A percentile compares a stretch with the other conserved stretches of the same genome.
Evolutionary conservation across 345 rosid genomes (phyloP).

Genomic region (Eucalyptus cloeziana): DNA sequence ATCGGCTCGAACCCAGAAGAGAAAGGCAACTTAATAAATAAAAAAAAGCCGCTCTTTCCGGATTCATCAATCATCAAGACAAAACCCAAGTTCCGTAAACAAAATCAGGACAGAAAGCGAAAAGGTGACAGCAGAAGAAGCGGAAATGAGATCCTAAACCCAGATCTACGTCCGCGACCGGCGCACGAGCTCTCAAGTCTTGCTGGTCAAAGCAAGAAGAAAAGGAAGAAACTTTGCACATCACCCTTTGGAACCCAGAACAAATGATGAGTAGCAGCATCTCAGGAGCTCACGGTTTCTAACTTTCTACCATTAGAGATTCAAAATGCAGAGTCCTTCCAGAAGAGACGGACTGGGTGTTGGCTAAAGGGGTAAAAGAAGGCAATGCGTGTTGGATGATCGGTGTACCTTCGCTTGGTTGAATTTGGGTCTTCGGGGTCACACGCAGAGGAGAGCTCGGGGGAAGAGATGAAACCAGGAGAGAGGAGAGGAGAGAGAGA

Average conservation of each 20-base stretch:
- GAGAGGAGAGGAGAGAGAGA: neutral
- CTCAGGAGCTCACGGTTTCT: neutral
- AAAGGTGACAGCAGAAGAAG: neutral
- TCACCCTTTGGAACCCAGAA: neutral
- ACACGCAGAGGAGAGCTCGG: neutral
- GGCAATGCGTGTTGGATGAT: neutral
- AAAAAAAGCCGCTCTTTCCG: neutral
- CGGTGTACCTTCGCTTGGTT: neutral
- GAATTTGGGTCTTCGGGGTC: constrained; percentile 4
- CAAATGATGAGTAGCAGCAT: neutral
- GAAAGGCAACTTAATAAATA: neutral
- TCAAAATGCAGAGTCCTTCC: neutral
- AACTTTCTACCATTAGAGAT: neutral
- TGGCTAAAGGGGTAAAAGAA: neutral
- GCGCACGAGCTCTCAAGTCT: neutral
- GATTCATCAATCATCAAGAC: neutral
- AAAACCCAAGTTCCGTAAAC: neutral
- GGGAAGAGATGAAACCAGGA: neutral
- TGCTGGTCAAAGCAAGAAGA: neutral
- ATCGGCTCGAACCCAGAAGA: neutral
- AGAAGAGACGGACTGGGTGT: neutral
- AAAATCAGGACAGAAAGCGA: neutral
- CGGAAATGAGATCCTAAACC: neutral
- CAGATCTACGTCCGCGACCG: neutral
- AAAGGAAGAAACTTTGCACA: neutral